A percentile compares a stretch with the other conserved stretches of the same genome.
Evolutionary conservation across 257 asterid genomes (phyloP).

Genomic region (Nicotiana benthamiana): DNA sequence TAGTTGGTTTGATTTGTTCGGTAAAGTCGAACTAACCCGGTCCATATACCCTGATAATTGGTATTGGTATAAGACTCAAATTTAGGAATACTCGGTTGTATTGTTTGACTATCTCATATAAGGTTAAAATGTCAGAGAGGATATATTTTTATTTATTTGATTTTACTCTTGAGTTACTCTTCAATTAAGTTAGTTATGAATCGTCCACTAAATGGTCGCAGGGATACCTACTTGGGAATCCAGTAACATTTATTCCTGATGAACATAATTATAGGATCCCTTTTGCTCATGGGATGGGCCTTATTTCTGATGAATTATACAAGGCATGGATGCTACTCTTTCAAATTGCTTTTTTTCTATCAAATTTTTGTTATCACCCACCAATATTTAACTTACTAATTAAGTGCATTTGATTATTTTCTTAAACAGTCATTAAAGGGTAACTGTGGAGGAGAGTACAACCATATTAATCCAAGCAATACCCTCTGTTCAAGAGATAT

Average conservation of each 20-base stretch:
- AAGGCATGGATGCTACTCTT: background rate
- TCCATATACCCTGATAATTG: too few relatives aligned
- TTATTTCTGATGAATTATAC: background rate
- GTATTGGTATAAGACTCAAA: too few relatives aligned
- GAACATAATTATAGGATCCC: background rate
- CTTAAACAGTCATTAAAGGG: background rate
- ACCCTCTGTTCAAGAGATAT: background rate
- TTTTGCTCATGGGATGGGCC: conserved; percentile 9
- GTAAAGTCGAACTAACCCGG: too few relatives aligned
- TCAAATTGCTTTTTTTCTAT: background rate
- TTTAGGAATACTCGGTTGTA: too few relatives aligned
- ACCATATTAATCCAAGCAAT: background rate
- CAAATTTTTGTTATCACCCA: background rate
- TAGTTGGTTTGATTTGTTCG: too few relatives aligned
- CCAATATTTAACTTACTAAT: too few relatives aligned
- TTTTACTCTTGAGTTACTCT: background rate
- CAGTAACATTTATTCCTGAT: background rate
- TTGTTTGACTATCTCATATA: too few relatives aligned
- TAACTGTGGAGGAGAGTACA: background rate
- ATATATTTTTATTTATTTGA: too few relatives aligned
- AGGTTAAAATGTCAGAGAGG: too few relatives aligned
- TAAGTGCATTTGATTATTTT: background rate
- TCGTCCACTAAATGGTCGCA: background rate
- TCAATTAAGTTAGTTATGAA: background rate
- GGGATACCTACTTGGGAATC: conserved; percentile 6